phyloP scores from a whole-genome alignment of 164 flowering plant genomes.

The Kingdonia uniflora region DNA sequence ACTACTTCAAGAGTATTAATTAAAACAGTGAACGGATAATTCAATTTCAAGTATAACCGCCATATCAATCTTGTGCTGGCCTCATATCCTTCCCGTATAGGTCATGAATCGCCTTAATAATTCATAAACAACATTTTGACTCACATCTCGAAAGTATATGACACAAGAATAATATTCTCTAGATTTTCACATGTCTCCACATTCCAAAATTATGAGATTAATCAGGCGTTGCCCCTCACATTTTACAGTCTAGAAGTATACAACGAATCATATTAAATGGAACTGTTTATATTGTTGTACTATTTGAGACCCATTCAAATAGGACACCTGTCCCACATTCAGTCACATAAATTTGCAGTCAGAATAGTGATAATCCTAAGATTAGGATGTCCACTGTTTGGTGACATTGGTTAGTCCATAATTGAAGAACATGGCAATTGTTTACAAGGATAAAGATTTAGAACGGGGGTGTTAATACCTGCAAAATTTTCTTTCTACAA shows the following conservation, averaged over 20 bases:
- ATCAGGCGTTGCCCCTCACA: too few relatives aligned
- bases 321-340: background rate
- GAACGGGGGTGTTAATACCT: conserved; percentile 33
- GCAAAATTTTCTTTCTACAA: conserved; percentile 93
- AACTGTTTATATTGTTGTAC: too few relatives aligned
- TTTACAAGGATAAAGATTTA: background rate
- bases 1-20: background rate
- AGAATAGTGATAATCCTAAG: background rate
- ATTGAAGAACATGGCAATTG: background rate
- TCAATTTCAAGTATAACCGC: background rate
- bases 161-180: too few relatives aligned
- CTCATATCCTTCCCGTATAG: background rate
- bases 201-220: too few relatives aligned
- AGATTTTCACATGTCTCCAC: too few relatives aligned
- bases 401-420: background rate
- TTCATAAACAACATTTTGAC: background rate
- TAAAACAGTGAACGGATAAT: background rate
- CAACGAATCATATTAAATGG: too few relatives aligned
- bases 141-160: background rate
- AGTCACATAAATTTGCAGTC: background rate
- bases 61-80: background rate
- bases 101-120: background rate
- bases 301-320: too few relatives aligned
- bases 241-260: too few relatives aligned
- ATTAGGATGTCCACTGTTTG: background rate